Base-by-base conservation (phyloP, 495 filamentous ascomycete species). In the Neurospora pannonica region DNA sequence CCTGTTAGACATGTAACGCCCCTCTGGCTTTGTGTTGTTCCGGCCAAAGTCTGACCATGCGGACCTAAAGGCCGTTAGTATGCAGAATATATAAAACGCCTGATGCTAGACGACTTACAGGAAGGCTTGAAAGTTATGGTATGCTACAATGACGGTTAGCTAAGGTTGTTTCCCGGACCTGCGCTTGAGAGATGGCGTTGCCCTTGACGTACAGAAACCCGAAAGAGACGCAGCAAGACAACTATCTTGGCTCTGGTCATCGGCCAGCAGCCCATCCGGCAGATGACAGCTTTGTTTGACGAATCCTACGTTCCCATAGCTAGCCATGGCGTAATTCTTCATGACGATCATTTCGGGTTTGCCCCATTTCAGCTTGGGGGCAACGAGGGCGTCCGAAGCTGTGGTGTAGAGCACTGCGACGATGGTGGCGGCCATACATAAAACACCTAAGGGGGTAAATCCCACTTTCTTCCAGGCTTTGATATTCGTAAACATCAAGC, bases 391-490 rank as follows among this genome's bases (percentile, higher is more conserved):
- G 76, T 92, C 89, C 0, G 90, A 90, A 0, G 92, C 92, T 9
- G 92, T 92, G 2, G 91, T 92, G 77, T 94, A 95, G 9, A 94
- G 80, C 83, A 90, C 89, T 10, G 90, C 88, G 3, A 88, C 84
- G 34, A 94, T 60, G 0, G 92, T 87, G 3, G 87, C 89, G 38
- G 87, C 79, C 72, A 94, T 77, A 0, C 89, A 84, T 4, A 92
- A 78, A 0, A 80, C 70, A 0, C 92, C 92, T 19, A 94, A 81
- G 2, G 90, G 75, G 4, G 90, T 89, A 11, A 88, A 71, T 0
- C 83, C 90, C 2, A 90, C 90, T 75, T 90, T 89, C 28, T 86
- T 85, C 21, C 93, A 80, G 17, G 86, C 86, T 76, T 89, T 84
- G 83, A 84, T 90, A 73, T 93, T 89, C 0, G 90, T 92, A 67